Percentiles rank a stretch among this genome's conserved stretches.
Conservation (phyloP, 495 filamentous ascomycete genomes). For the Polyplosphaeria fusca region DNA sequence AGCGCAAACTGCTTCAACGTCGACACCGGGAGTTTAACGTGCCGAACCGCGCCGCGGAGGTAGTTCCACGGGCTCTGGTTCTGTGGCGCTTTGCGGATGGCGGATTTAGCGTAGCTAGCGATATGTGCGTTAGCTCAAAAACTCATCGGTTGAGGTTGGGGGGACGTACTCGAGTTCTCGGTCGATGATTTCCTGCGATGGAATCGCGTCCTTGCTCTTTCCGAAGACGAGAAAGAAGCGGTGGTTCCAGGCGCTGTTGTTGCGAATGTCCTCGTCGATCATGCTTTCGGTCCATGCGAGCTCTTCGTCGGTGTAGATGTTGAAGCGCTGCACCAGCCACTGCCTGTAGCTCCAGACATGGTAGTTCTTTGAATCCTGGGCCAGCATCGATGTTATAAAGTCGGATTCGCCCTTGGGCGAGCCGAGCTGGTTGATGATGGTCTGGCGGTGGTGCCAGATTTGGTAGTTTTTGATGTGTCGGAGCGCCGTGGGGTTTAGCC, state of each 20-base stretch:
- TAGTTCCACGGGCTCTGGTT: slow-evolving; percentile 95
- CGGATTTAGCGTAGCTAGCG: slow-evolving; percentile 54
- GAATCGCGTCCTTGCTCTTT: no score
- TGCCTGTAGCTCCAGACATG: slow-evolving; percentile 95
- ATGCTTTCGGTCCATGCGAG: slow-evolving; percentile 65
- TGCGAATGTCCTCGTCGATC: slow-evolving; percentile 74
- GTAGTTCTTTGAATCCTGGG: slow-evolving; percentile 90
- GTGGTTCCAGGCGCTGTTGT: slow-evolving; percentile 97
- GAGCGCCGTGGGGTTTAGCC: slow-evolving; percentile 79
- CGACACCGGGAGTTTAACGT: slow-evolving; percentile 55
- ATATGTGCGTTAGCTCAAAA: slow-evolving; percentile 5
- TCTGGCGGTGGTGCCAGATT: slow-evolving; percentile 96
- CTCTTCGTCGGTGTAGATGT: slow-evolving; percentile 46
- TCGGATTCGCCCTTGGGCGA: slow-evolving; percentile 55
- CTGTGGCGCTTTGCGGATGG: slow-evolving; percentile 77
- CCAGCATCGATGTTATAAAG: slow-evolving; percentile 80
- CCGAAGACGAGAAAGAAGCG: slow-evolving; percentile 88
- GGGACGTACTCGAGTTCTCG: slow-evolving; percentile 61
- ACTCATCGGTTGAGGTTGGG: not conserved
- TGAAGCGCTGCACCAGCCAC: slow-evolving; percentile 65
- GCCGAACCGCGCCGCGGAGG: slow-evolving; percentile 69
- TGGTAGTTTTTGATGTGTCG: slow-evolving; percentile 95
- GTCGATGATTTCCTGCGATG: no score
- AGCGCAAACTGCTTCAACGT: slow-evolving; percentile 62
- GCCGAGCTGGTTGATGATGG: slow-evolving; percentile 61